Conservation (phyloP, 495 filamentous ascomycete species). For the Pyrenopolyporus hunteri region DNA sequence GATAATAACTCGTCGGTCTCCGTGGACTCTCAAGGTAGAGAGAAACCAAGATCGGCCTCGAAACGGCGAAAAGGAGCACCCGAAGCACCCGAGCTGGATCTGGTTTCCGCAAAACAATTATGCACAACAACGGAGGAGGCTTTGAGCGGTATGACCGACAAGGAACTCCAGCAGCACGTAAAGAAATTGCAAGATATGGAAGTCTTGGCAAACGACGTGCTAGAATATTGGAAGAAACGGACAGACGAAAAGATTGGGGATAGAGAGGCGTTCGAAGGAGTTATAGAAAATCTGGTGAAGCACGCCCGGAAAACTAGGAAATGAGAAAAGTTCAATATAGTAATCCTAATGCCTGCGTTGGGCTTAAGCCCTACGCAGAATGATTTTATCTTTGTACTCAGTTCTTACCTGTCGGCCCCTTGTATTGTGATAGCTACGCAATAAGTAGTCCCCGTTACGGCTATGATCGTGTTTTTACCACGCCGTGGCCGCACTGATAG, state of each 20-base stretch:
- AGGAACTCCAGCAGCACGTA: slow-evolving; percentile 78
- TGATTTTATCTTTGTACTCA: not conserved
- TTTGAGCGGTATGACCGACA: slow-evolving; percentile 72
- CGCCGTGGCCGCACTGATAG: too few species aligned
- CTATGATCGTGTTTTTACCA: not conserved
- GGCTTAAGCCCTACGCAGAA: not conserved
- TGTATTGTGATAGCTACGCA: not conserved
- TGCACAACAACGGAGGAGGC: slow-evolving; percentile 86
- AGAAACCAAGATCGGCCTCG: slow-evolving; percentile 48
- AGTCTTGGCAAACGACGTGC: slow-evolving; percentile 70
- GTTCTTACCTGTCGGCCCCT: not conserved
- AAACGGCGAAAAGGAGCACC: slow-evolving; percentile 61
- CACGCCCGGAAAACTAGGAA: slow-evolving; percentile 90
- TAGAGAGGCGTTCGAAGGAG: slow-evolving; percentile 94
- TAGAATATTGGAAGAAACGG: slow-evolving; percentile 88
- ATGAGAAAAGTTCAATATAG: slow-evolving; percentile 39
- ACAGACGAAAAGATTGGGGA: slow-evolving; percentile 85
- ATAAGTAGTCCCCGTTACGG: not conserved
- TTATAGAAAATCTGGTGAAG: slow-evolving; percentile 97
- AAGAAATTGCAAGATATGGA: slow-evolving; percentile 70
- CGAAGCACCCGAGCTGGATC: slow-evolving; percentile 76
- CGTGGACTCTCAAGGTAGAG: slow-evolving; percentile 59
- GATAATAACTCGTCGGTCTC: slow-evolving; percentile 62
- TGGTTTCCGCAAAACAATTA: slow-evolving; percentile 75
- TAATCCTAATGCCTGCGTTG: slow-evolving; percentile 9